Evolutionary conservation across 2,329 filamentous ascomycete genomes (phyloP).

Genomic region (Fusarium begoniae): DNA sequence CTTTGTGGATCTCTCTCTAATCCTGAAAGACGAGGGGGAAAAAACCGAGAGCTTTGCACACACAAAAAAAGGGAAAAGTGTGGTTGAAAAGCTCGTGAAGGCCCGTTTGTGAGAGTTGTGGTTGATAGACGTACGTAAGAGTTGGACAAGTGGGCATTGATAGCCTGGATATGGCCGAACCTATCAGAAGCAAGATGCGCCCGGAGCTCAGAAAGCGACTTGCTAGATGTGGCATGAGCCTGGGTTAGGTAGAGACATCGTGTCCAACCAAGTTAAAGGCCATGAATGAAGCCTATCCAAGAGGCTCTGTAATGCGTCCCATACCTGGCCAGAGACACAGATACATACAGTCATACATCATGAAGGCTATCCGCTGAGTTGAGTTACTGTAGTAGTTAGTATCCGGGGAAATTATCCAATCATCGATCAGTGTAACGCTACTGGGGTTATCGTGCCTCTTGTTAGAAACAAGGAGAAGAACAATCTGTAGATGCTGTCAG

Average conservation of each 20-base stretch:
- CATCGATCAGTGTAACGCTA: slow-evolving; percentile 15
- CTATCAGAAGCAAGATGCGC: slow-evolving; percentile 27
- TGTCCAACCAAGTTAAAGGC: slow-evolving; percentile 8
- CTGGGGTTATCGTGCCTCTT: slow-evolving; percentile 11
- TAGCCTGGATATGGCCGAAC: slow-evolving; percentile 19
- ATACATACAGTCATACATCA: neutral
- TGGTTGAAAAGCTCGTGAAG: slow-evolving; percentile 28
- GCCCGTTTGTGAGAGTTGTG: slow-evolving; percentile 1
- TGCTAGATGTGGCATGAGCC: slow-evolving; percentile 20
- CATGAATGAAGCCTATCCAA: neutral
- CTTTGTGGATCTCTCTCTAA: slow-evolving; percentile 14
- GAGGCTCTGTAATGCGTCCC: neutral
- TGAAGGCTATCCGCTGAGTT: neutral
- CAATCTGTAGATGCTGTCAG: slow-evolving; percentile 20
- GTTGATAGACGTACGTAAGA: slow-evolving; percentile 19
- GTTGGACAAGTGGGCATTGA: slow-evolving; percentile 16
- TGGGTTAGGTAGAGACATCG: slow-evolving; percentile 15
- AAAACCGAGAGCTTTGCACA: neutral
- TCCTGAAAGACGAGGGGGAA: neutral
- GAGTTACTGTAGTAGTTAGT: neutral
- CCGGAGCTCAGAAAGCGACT: slow-evolving; percentile 19
- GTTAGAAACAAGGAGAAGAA: slow-evolving; percentile 21
- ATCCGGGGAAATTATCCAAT: slow-evolving; percentile 7
- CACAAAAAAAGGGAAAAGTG: neutral
- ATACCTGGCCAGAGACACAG: neutral